These are phyloP conservation scores for Colletotrichum tamarilloi DNA, from an alignment of 2,329 filamentous ascomycete genomes.

Conservation along the genomic window DNA sequence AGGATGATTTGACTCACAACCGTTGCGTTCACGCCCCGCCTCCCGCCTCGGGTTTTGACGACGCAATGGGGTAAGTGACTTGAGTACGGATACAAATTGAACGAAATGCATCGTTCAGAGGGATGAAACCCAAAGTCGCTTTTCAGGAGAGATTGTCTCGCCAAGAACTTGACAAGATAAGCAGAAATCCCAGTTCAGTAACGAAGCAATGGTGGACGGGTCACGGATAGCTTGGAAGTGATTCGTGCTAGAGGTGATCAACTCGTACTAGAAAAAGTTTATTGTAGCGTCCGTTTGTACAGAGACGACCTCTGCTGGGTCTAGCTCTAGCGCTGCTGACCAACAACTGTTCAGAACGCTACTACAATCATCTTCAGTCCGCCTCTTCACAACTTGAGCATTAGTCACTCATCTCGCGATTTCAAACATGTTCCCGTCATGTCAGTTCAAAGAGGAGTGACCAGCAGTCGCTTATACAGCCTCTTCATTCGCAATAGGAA, in stretches of 20 bases:
- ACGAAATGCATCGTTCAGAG: neutral
- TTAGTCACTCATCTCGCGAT: no score
- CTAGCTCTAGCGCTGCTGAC: neutral
- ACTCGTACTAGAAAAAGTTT: neutral
- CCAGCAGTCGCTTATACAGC: neutral
- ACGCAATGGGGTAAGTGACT: neutral
- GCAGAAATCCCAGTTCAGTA: neutral
- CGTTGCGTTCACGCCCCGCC: neutral
- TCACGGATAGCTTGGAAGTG: neutral
- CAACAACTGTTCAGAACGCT: no score
- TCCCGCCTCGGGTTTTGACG: neutral
- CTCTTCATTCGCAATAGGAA: neutral
- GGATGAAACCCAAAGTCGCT: neutral
- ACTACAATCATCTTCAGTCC: no score
- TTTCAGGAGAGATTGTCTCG: no score
- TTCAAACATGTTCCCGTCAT: neutral
- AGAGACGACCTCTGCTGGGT: neutral
- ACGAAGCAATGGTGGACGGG: neutral
- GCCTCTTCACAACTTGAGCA: no score
- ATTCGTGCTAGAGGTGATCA: neutral
- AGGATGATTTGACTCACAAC: neutral
- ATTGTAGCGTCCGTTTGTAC: neutral
- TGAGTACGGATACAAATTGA: neutral
- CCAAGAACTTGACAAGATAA: neutral
- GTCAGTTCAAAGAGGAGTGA: neutral